These are phyloP conservation scores for Wickerhamomyces xylosicus DNA, from an alignment of 805 yeast genomes.

Conservation along the genomic window DNA sequence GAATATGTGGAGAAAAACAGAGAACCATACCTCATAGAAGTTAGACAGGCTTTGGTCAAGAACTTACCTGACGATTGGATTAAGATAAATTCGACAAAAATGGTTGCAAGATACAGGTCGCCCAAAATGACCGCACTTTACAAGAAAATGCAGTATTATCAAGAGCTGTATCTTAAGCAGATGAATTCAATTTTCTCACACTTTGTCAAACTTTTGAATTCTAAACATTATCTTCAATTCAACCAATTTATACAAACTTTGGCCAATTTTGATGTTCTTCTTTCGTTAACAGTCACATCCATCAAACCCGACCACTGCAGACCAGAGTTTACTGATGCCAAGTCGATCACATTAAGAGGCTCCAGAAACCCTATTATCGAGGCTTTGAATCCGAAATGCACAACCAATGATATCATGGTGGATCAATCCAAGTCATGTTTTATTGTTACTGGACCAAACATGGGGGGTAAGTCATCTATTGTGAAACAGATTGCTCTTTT, in stretches of 20 bases:
- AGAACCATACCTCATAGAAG: slow-evolving; percentile 69
- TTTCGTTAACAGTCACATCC: slow-evolving; percentile 64
- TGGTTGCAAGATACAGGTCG: slow-evolving; percentile 64
- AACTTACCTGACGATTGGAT: slow-evolving; percentile 68
- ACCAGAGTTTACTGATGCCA: slow-evolving; percentile 49
- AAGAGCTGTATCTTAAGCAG: slow-evolving; percentile 31
- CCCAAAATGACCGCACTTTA: slow-evolving; percentile 44
- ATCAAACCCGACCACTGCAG: slow-evolving; percentile 49
- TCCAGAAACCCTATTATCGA: slow-evolving; percentile 93
- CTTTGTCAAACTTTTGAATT: slow-evolving; percentile 36
- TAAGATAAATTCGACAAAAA: slow-evolving; percentile 57
- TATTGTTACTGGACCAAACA: slow-evolving; percentile 91
- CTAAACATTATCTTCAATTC: slow-evolving; percentile 29
- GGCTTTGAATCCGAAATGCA: slow-evolving; percentile 27
- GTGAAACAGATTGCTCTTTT: slow-evolving; percentile 83
- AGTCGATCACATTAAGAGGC: slow-evolving; percentile 36
- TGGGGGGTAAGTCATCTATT: slow-evolving; percentile 95
- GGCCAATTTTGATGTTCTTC: slow-evolving; percentile 61
- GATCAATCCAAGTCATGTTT: slow-evolving; percentile 52
- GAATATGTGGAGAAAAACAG: slow-evolving; percentile 46
- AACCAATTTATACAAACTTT: slow-evolving; percentile 38
- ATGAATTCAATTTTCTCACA: slow-evolving; percentile 30
- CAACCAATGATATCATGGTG: slow-evolving; percentile 76
- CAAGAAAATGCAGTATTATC: slow-evolving; percentile 46
- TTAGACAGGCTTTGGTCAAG: slow-evolving; percentile 42